Conservation (phyloP, 2,329 filamentous ascomycete species). For the Ophiostoma populinum region DNA sequence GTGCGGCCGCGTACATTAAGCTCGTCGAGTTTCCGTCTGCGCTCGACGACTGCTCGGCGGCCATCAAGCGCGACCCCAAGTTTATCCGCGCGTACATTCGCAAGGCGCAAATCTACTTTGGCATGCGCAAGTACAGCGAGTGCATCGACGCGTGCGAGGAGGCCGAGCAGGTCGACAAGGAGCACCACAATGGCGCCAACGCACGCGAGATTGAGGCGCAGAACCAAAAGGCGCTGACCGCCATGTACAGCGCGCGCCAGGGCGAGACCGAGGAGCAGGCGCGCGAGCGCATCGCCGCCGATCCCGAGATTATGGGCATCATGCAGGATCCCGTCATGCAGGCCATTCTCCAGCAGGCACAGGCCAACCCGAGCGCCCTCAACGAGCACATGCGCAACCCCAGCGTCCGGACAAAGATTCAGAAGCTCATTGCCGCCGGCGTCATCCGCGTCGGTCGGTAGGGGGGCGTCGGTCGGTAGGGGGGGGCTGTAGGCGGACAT, state of each 20-base stretch:
- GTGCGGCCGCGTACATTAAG: conserved; percentile 92
- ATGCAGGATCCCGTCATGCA: conserved; percentile 97
- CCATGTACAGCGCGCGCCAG: conserved; percentile 79
- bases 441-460: conserved; percentile 52
- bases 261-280: conserved; percentile 96
- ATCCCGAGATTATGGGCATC: conserved; percentile 87
- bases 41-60: conserved; percentile 77
- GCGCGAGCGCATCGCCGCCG: conserved; percentile 71
- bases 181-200: conserved; percentile 54
- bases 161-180: conserved; percentile 59
- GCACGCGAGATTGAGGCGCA: conserved; percentile 83
- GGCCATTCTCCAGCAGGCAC: conserved; percentile 89
- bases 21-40: conserved; percentile 89
- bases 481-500: neutral
- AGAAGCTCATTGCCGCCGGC: conserved; percentile 85
- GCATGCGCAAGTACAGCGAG: conserved; percentile 96
- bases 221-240: conserved; percentile 77
- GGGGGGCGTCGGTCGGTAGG: too few relatives aligned
- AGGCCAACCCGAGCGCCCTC: conserved; percentile 77
- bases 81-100: conserved; percentile 95
- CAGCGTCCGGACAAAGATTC: conserved; percentile 68
- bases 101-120: conserved; percentile 87
- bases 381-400: conserved; percentile 97
- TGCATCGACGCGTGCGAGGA: conserved; percentile 79
- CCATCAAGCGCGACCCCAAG: conserved; percentile 76